These are phyloP conservation scores for Kregervanrija pseudodelftensis DNA, from an alignment of 805 yeast species.

Conservation along the genomic window DNA sequence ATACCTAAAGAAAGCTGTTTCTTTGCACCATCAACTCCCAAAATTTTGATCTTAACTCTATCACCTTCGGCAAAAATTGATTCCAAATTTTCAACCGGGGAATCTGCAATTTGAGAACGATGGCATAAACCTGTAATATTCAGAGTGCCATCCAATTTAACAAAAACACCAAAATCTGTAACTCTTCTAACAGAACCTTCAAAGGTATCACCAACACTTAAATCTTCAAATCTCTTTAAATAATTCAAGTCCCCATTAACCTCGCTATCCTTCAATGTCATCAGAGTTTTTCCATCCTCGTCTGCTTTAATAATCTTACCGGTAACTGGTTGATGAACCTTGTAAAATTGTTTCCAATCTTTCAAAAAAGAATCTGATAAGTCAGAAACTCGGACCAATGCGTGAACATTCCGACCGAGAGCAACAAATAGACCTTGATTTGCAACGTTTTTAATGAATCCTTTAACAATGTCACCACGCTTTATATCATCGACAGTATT, in stretches of 20 bases:
- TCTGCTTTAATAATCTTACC: slow-evolving; percentile 66
- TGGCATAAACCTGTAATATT: slow-evolving; percentile 85
- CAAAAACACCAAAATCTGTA: slow-evolving; percentile 88
- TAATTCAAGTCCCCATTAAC: slow-evolving; percentile 61
- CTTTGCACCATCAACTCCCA: slow-evolving; percentile 55
- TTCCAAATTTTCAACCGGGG: slow-evolving; percentile 45
- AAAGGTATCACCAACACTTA: slow-evolving; percentile 59
- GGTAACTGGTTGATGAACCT: slow-evolving; percentile 60
- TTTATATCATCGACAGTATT: slow-evolving; percentile 44
- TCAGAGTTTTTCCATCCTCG: slow-evolving; percentile 55
- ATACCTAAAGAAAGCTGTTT: slow-evolving; percentile 81
- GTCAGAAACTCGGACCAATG: slow-evolving; percentile 74
- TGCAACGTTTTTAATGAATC: slow-evolving; percentile 69
- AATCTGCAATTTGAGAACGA: slow-evolving; percentile 74
- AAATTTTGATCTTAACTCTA: slow-evolving; percentile 76
- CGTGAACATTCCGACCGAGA: slow-evolving; percentile 63
- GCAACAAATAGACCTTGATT: slow-evolving; percentile 74
- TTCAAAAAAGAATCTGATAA: slow-evolving; percentile 74
- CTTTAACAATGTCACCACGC: slow-evolving; percentile 70
- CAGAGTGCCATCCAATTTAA: slow-evolving; percentile 66
- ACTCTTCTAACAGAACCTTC: slow-evolving; percentile 76
- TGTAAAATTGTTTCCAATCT: slow-evolving; percentile 81
- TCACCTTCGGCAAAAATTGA: slow-evolving; percentile 84
- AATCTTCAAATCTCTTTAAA: slow-evolving; percentile 57
- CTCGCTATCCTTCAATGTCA: slow-evolving; percentile 77